Base-by-base conservation (phyloP, 192 early-diverging fungal genomes). In the Coemansia sp. region DNA sequence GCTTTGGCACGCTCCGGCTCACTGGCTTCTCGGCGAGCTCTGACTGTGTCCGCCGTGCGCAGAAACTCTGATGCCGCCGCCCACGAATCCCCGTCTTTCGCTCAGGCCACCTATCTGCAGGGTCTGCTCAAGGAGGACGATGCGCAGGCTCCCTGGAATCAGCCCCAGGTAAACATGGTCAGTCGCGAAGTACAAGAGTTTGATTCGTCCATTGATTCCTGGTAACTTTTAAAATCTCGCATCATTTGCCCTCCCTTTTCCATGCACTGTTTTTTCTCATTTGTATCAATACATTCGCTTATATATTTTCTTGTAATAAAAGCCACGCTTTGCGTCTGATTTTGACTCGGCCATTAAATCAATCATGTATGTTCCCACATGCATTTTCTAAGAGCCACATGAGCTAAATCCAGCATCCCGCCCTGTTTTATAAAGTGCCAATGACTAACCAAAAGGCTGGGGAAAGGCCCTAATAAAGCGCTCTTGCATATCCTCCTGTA, bases 71-170 rank as follows among this genome's bases (percentile, higher is more conserved):
- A 10, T 5, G 26, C 43, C 26, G 42, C 60, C 1, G 60, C 43
- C 13, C 47, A 53, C 20, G 59, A 61, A 37, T 14, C 50, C 35
- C 28, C 44, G 13, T 14, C 27, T n/a, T n/a, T n/a, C 0, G 45
- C 45, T n/a, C 46, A 46, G 33, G 34, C 62, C 34, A 29, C 58
- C 3, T 75, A 75, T 28, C 58, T 75, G 22, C 60, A 56, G 53
- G 51, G 50, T 15, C 53, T 75, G 41, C 56, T 75, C 11, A 45
- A 55, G 15, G 59, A 42, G 11, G 72, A 75, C 47, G 72, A 74
- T 23, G 64, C 72, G 8, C 51, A 64, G 3, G 72, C 72, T 1
- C 58, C 64, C 20, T 75, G 72, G 72, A 66, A 75, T 56, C 60
- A 62, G 44, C 26, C 42, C 11, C 64, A 50, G 9, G 50, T 75